Evolutionary conservation across 495 filamentous ascomycete species (phyloP), one percentile per base, ranked within the genome.

Genomic region (Penicillium fimorum): DNA sequence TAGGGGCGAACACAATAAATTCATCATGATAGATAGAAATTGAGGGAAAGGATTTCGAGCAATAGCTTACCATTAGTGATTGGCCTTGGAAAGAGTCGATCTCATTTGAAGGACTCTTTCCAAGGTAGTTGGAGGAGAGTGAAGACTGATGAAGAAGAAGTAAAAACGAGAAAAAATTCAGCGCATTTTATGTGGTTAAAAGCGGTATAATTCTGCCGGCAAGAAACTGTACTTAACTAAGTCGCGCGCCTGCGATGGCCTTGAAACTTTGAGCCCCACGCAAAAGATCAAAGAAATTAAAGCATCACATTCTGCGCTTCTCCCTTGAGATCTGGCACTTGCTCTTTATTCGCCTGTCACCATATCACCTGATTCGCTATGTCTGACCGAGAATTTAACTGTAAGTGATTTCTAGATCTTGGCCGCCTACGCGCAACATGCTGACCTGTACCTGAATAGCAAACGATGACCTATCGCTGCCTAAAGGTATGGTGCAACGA

Each of bases 381-480:
- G 92, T 96, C 92, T 52, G 92, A 96, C 69, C 86, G 92, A 61
- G 92, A 96, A 67, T 92, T 95, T 64, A 84, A 79, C 65, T 83
- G 88, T 90, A 72, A 71, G 85, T 81, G 35, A 46, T 47, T n/a
- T 42, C 51, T 29, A 12, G 48, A 35, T 57, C 61, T 63, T 60
- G 58, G 58, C 61, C 50, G 41, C 57, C 55, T 47, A 47, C 58
- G 53, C 51, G 55, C 50, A 44, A 49, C 50, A 44, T 59, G 64
- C 65, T 68, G 64, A 71, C 59, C 58, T 59, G 27, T 47, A 53
- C 35, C 18, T 48, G 12, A 33, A 53, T 62, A 93, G 90, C 82
- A 61, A 92, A 84, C 70, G 94, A 97, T 66, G 94, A 98, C 66
- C 79, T 97, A 63, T 96, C 92, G 49, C 83, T 98, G 43, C 94